phyloP scores from a whole-genome alignment of 768 basidiomycete genomes.

The Pisolithus tinctorius region DNA sequence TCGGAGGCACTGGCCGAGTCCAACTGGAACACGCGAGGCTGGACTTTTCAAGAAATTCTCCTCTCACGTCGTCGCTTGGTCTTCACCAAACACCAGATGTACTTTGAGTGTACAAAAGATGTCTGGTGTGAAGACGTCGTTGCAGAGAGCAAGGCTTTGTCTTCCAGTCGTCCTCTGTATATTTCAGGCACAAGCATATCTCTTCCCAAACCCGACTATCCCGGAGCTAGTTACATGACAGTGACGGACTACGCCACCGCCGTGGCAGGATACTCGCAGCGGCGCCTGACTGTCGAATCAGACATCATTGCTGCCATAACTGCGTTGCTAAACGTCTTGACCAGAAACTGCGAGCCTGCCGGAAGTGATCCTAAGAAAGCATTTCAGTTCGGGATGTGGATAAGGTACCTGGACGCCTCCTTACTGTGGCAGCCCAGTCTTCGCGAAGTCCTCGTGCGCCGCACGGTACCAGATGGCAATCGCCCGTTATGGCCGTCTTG shows the following conservation, averaged over 20 bases:
- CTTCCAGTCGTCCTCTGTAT: neutral
- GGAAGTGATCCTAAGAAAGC: slow-evolving; percentile 1
- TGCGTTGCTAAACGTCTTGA: slow-evolving; percentile 5
- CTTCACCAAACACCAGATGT: slow-evolving; percentile 16
- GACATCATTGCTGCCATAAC: slow-evolving; percentile 10
- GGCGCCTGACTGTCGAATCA: slow-evolving; percentile 8
- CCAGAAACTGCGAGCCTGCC: neutral
- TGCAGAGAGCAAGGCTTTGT: neutral
- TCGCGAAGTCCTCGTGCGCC: slow-evolving; percentile 4
- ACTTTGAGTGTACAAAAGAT: slow-evolving; percentile 10
- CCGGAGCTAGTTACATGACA: neutral
- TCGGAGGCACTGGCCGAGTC: slow-evolving; percentile 1
- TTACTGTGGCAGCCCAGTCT: slow-evolving; percentile 20
- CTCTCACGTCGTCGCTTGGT: slow-evolving; percentile 12
- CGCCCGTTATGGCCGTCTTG: slow-evolving; percentile 15
- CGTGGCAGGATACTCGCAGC: slow-evolving; percentile 10
- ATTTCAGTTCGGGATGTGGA: slow-evolving; percentile 9
- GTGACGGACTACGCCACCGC: neutral
- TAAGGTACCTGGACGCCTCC: slow-evolving; percentile 8
- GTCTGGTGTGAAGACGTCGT: neutral
- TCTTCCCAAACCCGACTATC: neutral
- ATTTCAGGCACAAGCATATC: neutral
- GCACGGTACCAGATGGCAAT: neutral
- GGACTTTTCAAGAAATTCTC: slow-evolving; percentile 16
- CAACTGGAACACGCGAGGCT: slow-evolving; percentile 9